Conservation (phyloP, 1,139 yeast species). For the Candida neerlandica region DNA sequence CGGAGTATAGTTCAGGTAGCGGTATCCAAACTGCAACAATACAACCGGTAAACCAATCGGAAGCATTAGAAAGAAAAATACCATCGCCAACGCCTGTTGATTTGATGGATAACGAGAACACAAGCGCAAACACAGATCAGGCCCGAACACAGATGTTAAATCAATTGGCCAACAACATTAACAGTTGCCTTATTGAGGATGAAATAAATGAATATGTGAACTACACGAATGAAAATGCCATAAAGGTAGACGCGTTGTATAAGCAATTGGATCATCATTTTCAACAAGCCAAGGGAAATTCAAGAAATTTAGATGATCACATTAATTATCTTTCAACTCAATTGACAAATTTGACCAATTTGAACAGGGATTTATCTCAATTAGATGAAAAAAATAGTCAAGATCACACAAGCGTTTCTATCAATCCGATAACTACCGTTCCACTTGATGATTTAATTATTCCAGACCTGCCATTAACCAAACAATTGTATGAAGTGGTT, state of each 20-base stretch:
- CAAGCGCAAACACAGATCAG: conserved; percentile 2
- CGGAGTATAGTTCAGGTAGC: conserved; percentile 19
- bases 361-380: conserved; percentile 27
- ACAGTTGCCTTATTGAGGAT: conserved; percentile 20
- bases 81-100: conserved; percentile 13
- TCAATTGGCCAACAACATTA: conserved; percentile 27
- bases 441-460: conserved; percentile 39
- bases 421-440: conserved; percentile 19
- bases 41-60: conserved; percentile 3
- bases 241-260: conserved; percentile 33
- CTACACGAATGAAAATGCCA: conserved; percentile 20
- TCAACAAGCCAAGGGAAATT: conserved; percentile 42
- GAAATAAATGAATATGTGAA: conserved; percentile 17
- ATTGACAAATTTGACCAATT: conserved; percentile 27
- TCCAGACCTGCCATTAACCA: conserved; percentile 45
- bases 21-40: neutral
- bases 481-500: conserved; percentile 61
- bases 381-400: conserved; percentile 28
- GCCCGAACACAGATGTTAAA: conserved; percentile 14
- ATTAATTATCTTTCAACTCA: conserved; percentile 35
- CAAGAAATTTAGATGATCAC: conserved; percentile 34
- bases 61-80: conserved; percentile 11
- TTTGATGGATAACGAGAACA: conserved; percentile 21
- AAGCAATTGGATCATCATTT: conserved; percentile 40
- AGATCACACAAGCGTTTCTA: conserved; percentile 22